Base-by-base conservation (phyloP, 176 grass and related monocot genomes). In the Oryza coarctata region DNA sequence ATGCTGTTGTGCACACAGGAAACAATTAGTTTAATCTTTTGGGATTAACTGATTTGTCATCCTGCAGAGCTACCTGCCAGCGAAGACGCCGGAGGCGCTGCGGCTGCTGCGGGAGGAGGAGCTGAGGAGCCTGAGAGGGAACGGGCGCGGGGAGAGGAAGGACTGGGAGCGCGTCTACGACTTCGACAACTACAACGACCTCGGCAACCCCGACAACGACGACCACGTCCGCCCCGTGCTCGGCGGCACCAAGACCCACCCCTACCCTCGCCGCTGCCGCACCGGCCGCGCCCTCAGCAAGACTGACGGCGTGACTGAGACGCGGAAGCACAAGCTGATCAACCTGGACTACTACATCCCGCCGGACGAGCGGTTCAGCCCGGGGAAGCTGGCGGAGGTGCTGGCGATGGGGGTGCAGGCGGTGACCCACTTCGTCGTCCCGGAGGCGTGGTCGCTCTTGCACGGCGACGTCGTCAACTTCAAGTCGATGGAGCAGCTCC, bases 261-360 rank as follows among this genome's bases (percentile, higher is more conserved):
- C 96, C 1, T 99, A 95, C 68, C 96, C 96, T 14, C 96, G 96
- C 22, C 84, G 96, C 7, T 86, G 93, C 65, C 90, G 93, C 36
- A 99, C 96, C 7, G 96, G 96, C 18, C 82, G 93, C 15, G 49
- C 91, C 3, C 68, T 98, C 45, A 89, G 60, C 71, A 64, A 73
- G 28, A 69, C 27, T 0, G 96, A 99, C 39, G 85, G 85, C 22
- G 31, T 78, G 20, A 95, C 85, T 5, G 93, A 99, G 89, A 93
- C 76, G 22, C 84, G 93, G 3, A 85, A 82, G 76, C 83, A 88
- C 75, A 55, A 55, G 50, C 1, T 92, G 76, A 89, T 98, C 64
- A 93, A 98, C 74, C 80, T 98, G 2, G 87, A 98, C 87, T 93
- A 88, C 82, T 98, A 99, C 57, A 90, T 99, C 32, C 93, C 96